These are phyloP conservation scores for Pelargonium nanum DNA, from an alignment of 345 rosid species.

Conservation along the genomic window DNA sequence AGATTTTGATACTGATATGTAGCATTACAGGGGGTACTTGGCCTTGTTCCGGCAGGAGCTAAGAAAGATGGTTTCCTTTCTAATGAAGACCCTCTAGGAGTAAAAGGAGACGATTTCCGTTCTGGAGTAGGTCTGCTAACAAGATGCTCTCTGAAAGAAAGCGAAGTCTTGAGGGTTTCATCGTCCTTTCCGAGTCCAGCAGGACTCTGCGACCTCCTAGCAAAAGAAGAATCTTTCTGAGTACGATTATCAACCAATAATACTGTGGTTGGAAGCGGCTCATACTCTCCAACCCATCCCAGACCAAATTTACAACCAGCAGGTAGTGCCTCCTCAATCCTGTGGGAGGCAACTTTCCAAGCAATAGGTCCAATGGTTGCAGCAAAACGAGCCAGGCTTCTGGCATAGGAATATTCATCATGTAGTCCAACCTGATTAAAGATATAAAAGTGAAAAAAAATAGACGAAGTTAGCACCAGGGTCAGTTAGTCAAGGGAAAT, in stretches of 20 bases:
- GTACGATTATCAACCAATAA: conserved; percentile 38
- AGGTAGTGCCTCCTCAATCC: conserved; percentile 67
- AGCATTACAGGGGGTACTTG: conserved; percentile 15
- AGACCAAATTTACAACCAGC: conserved; percentile 63
- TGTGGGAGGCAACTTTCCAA: conserved; percentile 72
- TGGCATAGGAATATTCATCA: conserved; percentile 70
- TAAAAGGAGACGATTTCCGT: conserved; percentile 27
- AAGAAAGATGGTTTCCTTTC: too few species aligned
- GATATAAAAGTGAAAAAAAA: conserved; percentile 2
- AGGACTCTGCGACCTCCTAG: conserved; percentile 22
- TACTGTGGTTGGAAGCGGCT: conserved; percentile 80
- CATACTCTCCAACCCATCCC: conserved; percentile 89
- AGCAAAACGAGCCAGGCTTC: conserved; percentile 81
- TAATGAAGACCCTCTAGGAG: conserved; percentile 22
- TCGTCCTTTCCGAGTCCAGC: conserved; percentile 25
- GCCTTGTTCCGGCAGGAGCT: conserved; percentile 26
- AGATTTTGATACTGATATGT: conserved; percentile 30
- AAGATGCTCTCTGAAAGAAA: conserved; percentile 25
- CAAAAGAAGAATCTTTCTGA: conserved; percentile 30
- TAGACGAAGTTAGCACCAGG: conserved; percentile 5
- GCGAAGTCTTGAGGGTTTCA: conserved; percentile 20
- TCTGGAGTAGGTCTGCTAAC: conserved; percentile 20
- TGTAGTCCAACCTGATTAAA: conserved; percentile 68
- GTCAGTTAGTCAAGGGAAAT: not conserved
- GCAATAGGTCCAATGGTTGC: conserved; percentile 77